Evolutionary conservation across 805 yeast species (phyloP).

Genomic region (Yarrowia yakushimensis): DNA sequence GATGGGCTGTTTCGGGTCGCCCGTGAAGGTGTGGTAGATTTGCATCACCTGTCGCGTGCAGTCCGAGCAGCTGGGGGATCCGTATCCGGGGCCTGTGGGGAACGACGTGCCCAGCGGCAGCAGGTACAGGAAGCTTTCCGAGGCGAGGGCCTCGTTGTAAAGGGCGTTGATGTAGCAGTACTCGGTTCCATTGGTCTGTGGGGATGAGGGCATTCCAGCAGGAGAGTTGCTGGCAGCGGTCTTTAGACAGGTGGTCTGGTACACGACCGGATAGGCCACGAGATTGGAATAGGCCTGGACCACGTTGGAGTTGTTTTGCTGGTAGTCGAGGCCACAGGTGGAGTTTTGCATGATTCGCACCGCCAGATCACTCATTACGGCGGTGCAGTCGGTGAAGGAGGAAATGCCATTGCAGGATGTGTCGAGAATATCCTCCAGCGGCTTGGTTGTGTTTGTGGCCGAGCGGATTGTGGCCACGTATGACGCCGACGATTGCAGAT

Average conservation of each 20-base stretch:
- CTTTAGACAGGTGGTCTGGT: conserved; percentile 34
- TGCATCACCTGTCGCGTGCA: conserved; percentile 34
- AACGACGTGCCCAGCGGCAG: conserved; percentile 35
- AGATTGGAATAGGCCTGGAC: conserved; percentile 34
- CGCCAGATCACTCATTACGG: conserved; percentile 31
- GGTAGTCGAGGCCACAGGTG: conserved; percentile 32
- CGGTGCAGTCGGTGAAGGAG: conserved; percentile 28
- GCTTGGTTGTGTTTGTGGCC: conserved; percentile 28
- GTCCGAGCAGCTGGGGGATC: conserved; percentile 31
- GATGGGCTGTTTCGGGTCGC: conserved; percentile 29
- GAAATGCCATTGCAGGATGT: conserved; percentile 32
- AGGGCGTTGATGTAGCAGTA: conserved; percentile 37
- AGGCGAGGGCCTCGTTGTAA: conserved; percentile 28
- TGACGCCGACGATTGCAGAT: conserved; percentile 34
- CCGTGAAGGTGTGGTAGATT: conserved; percentile 32
- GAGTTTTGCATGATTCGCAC: conserved; percentile 24
- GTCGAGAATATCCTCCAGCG: conserved; percentile 33
- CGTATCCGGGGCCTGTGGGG: conserved; percentile 29
- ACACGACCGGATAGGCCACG: conserved; percentile 32
- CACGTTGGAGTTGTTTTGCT: conserved; percentile 34
- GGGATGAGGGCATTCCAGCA: not conserved
- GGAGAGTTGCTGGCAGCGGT: not conserved
- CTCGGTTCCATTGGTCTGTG: not conserved
- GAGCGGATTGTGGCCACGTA: conserved; percentile 33
- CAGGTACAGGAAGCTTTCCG: conserved; percentile 35